Conservation (phyloP, 2,329 filamentous ascomycete species). For the Neonectria neomacrospora region DNA sequence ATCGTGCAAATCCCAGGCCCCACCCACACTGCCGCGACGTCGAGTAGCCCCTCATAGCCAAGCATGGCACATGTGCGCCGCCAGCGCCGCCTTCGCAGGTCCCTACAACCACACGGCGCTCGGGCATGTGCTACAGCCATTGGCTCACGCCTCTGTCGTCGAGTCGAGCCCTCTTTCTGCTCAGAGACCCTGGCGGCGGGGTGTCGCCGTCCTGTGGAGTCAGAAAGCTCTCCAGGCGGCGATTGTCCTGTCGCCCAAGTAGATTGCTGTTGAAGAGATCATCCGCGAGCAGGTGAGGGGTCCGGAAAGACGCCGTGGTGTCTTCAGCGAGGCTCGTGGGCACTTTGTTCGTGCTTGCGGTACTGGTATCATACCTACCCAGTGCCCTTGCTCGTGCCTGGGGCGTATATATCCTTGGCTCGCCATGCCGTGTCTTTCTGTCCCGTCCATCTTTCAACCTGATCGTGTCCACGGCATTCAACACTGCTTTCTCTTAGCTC, state of each 20-base stretch:
- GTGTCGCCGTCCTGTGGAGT: conserved; percentile 41
- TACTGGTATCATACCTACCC: conserved; percentile 1
- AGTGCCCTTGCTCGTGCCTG: conserved; percentile 14
- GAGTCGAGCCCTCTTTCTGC: conserved; percentile 12
- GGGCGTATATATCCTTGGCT: conserved; percentile 39
- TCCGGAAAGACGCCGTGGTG: conserved; percentile 22
- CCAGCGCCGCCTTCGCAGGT: conserved; percentile 36
- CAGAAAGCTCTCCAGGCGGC: conserved; percentile 35
- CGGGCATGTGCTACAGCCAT: conserved; percentile 57
- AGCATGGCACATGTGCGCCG: conserved; percentile 42
- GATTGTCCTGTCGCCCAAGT: conserved; percentile 29
- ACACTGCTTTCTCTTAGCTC: conserved; percentile 45
- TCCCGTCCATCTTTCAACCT: conserved; percentile 41
- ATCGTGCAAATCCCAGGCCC: conserved; percentile 25
- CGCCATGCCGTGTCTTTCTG: conserved; percentile 26
- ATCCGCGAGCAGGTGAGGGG: conserved; percentile 31
- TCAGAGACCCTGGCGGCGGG: conserved; percentile 38
- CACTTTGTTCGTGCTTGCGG: conserved; percentile 12
- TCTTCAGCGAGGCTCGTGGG: conserved; percentile 25
- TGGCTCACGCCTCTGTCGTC: conserved; percentile 48
- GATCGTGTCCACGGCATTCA: conserved; percentile 47
- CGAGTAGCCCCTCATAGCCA: conserved; percentile 38
- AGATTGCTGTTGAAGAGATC: conserved; percentile 31
- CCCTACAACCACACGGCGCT: conserved; percentile 42
- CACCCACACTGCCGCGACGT: conserved; percentile 36